phyloP scores from a whole-genome alignment of 1,284 basidiomycete species.

The Cryptococcus neoformans region DNA sequence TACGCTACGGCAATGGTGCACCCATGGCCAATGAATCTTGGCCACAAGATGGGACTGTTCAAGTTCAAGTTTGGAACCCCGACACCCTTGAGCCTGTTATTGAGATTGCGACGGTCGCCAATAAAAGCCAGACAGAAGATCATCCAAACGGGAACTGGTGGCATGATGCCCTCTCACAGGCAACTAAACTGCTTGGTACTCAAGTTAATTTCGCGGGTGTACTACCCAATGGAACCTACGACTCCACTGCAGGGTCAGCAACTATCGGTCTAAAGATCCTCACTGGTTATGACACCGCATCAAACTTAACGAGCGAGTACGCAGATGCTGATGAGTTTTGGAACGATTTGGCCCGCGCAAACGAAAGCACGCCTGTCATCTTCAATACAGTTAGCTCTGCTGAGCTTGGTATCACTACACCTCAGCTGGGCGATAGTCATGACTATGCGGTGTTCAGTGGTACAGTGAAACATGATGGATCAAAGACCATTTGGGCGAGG shows the following conservation, averaged over 20 bases:
- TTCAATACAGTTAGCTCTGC: slow-evolving; percentile 18
- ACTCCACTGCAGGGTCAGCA: slow-evolving; percentile 13
- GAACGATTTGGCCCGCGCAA: slow-evolving; percentile 5
- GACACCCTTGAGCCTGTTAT: slow-evolving; percentile 1
- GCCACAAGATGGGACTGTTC: slow-evolving; percentile 8
- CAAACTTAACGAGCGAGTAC: slow-evolving; percentile 4
- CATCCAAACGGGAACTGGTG: slow-evolving; percentile 28
- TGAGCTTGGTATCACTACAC: slow-evolving; percentile 8
- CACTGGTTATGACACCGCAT: slow-evolving; percentile 17
- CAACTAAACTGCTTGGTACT: slow-evolving; percentile 14
- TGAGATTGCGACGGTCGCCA: slow-evolving; percentile 8
- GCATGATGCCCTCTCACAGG: slow-evolving; percentile 29
- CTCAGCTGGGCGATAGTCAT: slow-evolving; percentile 21
- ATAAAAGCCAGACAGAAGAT: slow-evolving; percentile 24
- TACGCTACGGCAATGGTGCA: slow-evolving; percentile 20
- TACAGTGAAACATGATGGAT: slow-evolving; percentile 9
- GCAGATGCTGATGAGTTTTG: slow-evolving; percentile 15
- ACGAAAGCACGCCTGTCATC: slow-evolving; percentile 20
- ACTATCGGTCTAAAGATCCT: slow-evolving; percentile 16
- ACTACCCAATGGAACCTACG: slow-evolving; percentile 14
- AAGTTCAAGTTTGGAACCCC: slow-evolving; percentile 26
- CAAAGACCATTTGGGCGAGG: slow-evolving; percentile 17
- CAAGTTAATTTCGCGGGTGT: slow-evolving; percentile 14
- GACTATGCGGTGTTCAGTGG: slow-evolving; percentile 28
- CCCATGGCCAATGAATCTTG: slow-evolving; percentile 6